These are phyloP conservation scores for Alisma plantagoaquatica DNA, from an alignment of 106 monocot species.

Conservation along the genomic window DNA sequence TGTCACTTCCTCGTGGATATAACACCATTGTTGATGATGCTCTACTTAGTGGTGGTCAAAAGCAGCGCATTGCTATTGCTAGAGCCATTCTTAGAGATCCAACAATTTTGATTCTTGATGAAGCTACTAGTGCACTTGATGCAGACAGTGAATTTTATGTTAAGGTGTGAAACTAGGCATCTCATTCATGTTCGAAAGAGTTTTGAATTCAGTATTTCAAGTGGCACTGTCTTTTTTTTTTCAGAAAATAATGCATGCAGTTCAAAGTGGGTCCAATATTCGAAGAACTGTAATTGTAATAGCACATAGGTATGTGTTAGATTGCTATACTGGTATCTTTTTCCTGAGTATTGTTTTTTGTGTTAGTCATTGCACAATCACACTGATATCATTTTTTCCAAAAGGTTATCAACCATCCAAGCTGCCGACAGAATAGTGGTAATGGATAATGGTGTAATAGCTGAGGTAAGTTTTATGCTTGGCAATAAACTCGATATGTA, in stretches of 20 bases:
- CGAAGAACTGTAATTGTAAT: slow-evolving; percentile 84
- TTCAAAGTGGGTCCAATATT: slow-evolving; percentile 23
- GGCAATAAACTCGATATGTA: neutral
- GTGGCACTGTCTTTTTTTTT: slow-evolving; percentile 1
- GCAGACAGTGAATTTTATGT: slow-evolving; percentile 92
- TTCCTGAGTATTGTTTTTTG: too few species aligned
- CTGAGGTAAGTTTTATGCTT: slow-evolving; percentile 55
- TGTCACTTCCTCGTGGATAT: slow-evolving; percentile 78
- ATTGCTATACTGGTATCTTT: neutral
- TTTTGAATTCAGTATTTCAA: too few species aligned
- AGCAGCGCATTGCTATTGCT: slow-evolving; percentile 95
- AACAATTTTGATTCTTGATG: slow-evolving; percentile 80
- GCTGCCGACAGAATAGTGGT: slow-evolving; percentile 84
- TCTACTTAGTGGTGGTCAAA: slow-evolving; percentile 94
- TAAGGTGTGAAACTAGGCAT: slow-evolving; percentile 39
- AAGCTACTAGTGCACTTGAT: slow-evolving; percentile 97
- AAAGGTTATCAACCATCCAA: slow-evolving; percentile 82
- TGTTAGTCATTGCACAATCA: too few species aligned
- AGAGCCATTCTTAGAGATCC: slow-evolving; percentile 97
- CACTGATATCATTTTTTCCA: slow-evolving; percentile 1
- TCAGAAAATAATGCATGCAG: slow-evolving; percentile 47
- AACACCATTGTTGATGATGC: slow-evolving; percentile 64
- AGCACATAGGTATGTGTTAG: slow-evolving; percentile 86
- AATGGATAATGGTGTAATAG: slow-evolving; percentile 87
- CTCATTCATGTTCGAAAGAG: too few species aligned